These are phyloP conservation scores for Botryosphaeria dothidea DNA, from an alignment of 2,329 filamentous ascomycete species.

Conservation along the genomic window DNA sequence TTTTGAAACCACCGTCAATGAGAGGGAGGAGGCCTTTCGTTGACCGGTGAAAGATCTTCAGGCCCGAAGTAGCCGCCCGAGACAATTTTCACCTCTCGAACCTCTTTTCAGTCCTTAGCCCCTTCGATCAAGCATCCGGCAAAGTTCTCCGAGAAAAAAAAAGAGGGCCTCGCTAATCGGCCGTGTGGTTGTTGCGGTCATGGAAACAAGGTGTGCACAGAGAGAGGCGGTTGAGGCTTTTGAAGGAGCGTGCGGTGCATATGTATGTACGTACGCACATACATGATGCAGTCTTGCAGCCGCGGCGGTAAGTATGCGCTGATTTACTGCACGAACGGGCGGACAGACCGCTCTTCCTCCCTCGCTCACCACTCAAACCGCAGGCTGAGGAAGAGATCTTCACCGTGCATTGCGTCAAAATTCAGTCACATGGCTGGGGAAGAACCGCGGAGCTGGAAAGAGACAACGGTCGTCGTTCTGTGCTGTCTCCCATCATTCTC, in stretches of 20 bases:
- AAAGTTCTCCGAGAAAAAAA: too few relatives aligned
- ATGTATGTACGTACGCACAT: not conserved
- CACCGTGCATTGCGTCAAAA: constrained; percentile 8
- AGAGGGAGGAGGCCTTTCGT: not conserved
- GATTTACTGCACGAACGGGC: not conserved
- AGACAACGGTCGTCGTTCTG: not conserved
- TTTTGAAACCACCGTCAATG: too few relatives aligned
- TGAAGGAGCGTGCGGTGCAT: not conserved
- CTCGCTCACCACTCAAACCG: not conserved
- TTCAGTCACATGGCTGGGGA: not conserved
- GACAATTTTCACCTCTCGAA: not conserved
- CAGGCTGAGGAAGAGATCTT: not conserved
- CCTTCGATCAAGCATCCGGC: too few relatives aligned
- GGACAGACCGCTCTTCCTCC: constrained; percentile 2
- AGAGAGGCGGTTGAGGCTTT: not conserved
- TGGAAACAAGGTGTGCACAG: not conserved
- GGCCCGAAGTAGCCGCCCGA: constrained; percentile 1
- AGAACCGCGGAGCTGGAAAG: not conserved
- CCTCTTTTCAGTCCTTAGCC: too few relatives aligned
- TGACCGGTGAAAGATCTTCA: constrained; percentile 4
- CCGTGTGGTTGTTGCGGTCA: not conserved
- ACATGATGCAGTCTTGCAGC: not conserved
- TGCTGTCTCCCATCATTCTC: too few relatives aligned
- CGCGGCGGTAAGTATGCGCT: not conserved
- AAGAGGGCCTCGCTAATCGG: constrained; percentile 14